Base-by-base conservation (phyloP, 257 asterid genomes). In the Cynanchum wilfordii region DNA sequence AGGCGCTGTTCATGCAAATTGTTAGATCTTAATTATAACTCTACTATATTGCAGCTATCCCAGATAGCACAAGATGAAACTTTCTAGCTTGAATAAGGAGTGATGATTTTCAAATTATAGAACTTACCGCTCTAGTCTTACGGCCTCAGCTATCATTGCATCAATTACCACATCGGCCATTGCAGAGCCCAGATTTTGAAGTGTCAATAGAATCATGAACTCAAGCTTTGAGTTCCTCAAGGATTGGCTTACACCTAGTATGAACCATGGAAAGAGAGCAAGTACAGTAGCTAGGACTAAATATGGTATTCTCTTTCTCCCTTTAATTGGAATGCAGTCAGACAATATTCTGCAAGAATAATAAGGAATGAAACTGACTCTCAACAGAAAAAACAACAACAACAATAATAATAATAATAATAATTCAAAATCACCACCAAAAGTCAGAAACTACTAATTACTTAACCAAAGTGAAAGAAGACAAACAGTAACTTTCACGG, bases 141-240 rank as follows among this genome's bases (percentile, higher is more conserved):
- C 96, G 16, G 96, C 98, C 89, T 91, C 98, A 45, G 98, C 98
- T 56, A 93, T 93, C 98, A 93, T 93, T 38, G 98, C 98, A 79
- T 93, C 98, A 83, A 93, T 89, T 77, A 93, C 97, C 40, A 93
- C 98, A 68, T 93, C 98, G 71, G 98, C 96, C 98, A 91, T 93
- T 71, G 98, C 98, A 76, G 96, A 89, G 69, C 98, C 98, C 80
- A 91, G 85, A 75, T 93, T 93, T 86, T 93, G 98, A 75, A 86
- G 72, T 11, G 97, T 87, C 84, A 93, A 82, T 40, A 93, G 86
- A 87, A 91, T 86, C 96, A 89, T 88, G 75, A 93, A 83, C 71
- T 88, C 85, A 79, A 83, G 72, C 75, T 77, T 87, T 13, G 87
- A 82, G 79, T 81, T 85, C 87, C 97, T 88, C 77, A 85, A 83